Evolutionary conservation across 2,329 filamentous ascomycete species (phyloP), one percentile per base, ranked within the genome.

Genomic region (Penicillium sp.): DNA sequence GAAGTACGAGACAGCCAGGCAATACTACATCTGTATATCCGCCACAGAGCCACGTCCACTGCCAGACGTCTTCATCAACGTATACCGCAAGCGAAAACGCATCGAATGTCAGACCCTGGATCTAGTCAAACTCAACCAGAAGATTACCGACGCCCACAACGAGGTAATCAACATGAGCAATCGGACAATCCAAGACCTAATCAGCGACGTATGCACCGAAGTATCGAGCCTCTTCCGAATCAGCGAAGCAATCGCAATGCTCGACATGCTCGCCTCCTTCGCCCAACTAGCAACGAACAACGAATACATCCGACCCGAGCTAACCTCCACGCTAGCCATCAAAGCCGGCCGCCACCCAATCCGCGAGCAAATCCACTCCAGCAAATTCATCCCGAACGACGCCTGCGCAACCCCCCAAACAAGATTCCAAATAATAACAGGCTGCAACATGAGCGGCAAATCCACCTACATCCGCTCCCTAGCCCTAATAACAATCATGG

Each of bases 371-470:
- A 80, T 84, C 2, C 82, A 88, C 56, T 72, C 75, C 0, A 79
- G 79, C 38, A 82, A 80, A 18, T 95, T 88, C 64, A 77, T 97
- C 3, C 88, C 93, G 0, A 97, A 97, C 56, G 91, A 97, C 62
- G 88, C 91, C 25, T 97, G 91, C 61, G 86, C 89, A 2, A 87
- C 85, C 0, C 79, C 86, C 29, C 84, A 92, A 52, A 83, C 84
- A 30, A 83, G 91, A 1, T 95, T 96, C 62, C 91, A 97, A 57
- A 87, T 97, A 53, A 85, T 99, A 55, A 97, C 92, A 0, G 92
- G 93, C 3, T 95, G 89, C 67, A 99, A 99, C 61, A 99, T 99
- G 93, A 95, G 89, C 60, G 93, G 91, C 0, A 99, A 97, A 68
- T 95, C 88, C 56, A 99, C 91, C 0, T 97, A 96, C 63, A 95